These are phyloP conservation scores for Monilinia polystroma DNA, from an alignment of 2,329 filamentous ascomycete genomes.

Conservation along the genomic window DNA sequence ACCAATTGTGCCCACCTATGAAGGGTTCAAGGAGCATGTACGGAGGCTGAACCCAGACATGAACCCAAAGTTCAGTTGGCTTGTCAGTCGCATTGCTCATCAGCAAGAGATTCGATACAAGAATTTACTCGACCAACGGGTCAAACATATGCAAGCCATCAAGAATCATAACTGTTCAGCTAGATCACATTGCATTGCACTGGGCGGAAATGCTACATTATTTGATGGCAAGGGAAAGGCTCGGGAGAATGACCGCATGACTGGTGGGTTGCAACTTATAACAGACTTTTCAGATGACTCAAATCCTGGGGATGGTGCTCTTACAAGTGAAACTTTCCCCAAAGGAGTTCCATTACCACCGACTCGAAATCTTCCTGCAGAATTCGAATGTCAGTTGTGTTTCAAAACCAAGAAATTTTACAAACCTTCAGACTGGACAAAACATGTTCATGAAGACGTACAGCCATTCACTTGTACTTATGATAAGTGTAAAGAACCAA, in stretches of 20 bases:
- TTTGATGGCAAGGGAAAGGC: slow-evolving; percentile 60
- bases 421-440: slow-evolving; percentile 95
- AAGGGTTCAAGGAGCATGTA: slow-evolving; percentile 76
- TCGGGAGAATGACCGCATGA: slow-evolving; percentile 57
- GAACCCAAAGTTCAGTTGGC: slow-evolving; percentile 54
- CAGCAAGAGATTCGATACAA: slow-evolving; percentile 82
- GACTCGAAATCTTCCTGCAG: slow-evolving; percentile 71
- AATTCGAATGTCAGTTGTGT: slow-evolving; percentile 88
- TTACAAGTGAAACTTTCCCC: slow-evolving; percentile 74
- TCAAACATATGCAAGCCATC: slow-evolving; percentile 66
- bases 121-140: slow-evolving; percentile 65
- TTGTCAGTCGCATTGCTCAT: slow-evolving; percentile 78
- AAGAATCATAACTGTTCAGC: slow-evolving; percentile 58
- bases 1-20: slow-evolving; percentile 66
- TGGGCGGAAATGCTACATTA: slow-evolving; percentile 64
- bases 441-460: slow-evolving; percentile 91
- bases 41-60: slow-evolving; percentile 72
- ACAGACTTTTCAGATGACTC: slow-evolving; percentile 62
- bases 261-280: slow-evolving; percentile 54
- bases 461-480: slow-evolving; percentile 94
- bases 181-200: slow-evolving; percentile 60
- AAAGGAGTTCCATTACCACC: slow-evolving; percentile 79
- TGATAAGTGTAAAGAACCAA: slow-evolving; percentile 75
- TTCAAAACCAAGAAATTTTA: slow-evolving; percentile 81
- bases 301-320: slow-evolving; percentile 66